Base-by-base conservation (phyloP, 2,329 filamentous ascomycete species). In the Rachicladosporium sp. region DNA sequence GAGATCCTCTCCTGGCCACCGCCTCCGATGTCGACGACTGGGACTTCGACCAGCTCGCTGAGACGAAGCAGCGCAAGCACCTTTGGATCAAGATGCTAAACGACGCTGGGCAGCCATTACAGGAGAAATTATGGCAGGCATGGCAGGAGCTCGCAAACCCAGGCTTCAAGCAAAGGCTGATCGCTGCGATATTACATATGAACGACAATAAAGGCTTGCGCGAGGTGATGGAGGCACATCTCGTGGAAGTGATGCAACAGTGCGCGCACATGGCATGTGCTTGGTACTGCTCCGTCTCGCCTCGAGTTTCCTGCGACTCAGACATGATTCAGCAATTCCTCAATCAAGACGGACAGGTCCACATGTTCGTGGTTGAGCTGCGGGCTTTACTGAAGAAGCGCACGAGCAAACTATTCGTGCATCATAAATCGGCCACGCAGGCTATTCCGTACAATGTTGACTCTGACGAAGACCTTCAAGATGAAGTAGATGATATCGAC, bases 41-140 rank as follows among this genome's bases (percentile, higher is more conserved):
- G 54, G 40, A 43, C 4, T 66, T 59, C 55, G 38, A 45, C 3
- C 40, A 57, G 1, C 51, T 73, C 3, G 48, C 60, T 30, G 53
- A 57, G 7, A 51, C 55, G 2, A 32, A 45, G 6, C 67, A 73
- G 44, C 55, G 66, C 9, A 60, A 63, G 31, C 59, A 66, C 4
- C 50, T 69, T 1, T 45, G 71, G 12, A 61, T 68, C 36, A 66
- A 67, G 38, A 45, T 63, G 2, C 48, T 71, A 1, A 42, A 48
- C 5, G 53, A 61, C 7, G 51, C 42, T n/a, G 49, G 46, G 2
- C 30, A 35, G 7, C 33, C 46, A 10, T 31, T 32, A 19, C 46
- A 43, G 13, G 34, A 46, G 4, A 23, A 37, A 2, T 36, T 55
- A 1, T 39, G 37, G 37, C 2, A n/a, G 15, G n/a, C 21, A n/a